Conservation (phyloP, 805 yeast genomes). For the Hemisphaericaspora nanyangensis region DNA sequence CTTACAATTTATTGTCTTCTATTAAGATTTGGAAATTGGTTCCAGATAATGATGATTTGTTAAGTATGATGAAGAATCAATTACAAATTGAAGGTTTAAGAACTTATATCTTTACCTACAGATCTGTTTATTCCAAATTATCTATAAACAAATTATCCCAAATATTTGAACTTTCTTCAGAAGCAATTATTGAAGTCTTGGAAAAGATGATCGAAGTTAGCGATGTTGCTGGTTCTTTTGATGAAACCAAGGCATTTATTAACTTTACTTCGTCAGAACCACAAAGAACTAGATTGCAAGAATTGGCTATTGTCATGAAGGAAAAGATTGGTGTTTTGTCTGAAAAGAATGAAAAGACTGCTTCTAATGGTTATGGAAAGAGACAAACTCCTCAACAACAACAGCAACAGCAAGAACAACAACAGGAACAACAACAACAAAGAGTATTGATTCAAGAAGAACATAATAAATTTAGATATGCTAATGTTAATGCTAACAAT, state of each 20-base stretch:
- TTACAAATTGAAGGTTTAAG: conserved; percentile 88
- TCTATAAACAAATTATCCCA: conserved; percentile 62
- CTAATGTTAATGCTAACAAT: conserved; percentile 40
- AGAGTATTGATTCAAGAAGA: conserved; percentile 29
- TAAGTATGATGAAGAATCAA: conserved; percentile 68
- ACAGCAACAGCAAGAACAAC: conserved; percentile 31
- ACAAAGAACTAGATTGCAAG: conserved; percentile 81
- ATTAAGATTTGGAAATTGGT: conserved; percentile 85
- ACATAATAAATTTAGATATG: conserved; percentile 40
- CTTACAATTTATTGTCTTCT: conserved; percentile 65
- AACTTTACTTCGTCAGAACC: conserved; percentile 66
- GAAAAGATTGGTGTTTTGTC: conserved; percentile 75
- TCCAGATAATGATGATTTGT: conserved; percentile 63
- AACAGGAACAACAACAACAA: conserved; percentile 19
- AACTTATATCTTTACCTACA: conserved; percentile 87
- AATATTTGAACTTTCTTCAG: conserved; percentile 60
- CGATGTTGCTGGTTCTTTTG: conserved; percentile 73
- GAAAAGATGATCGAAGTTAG: conserved; percentile 73
- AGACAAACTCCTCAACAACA: conserved; percentile 36
- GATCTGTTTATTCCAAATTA: conserved; percentile 68
- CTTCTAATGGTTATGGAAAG: conserved; percentile 65
- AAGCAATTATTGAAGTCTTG: conserved; percentile 58
- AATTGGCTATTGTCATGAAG: conserved; percentile 77
- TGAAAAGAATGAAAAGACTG: conserved; percentile 82
- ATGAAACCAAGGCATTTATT: conserved; percentile 58